Evolutionary conservation across 352 stramenopile species (phyloP).

Genomic region (Globisporangium spinosum): DNA sequence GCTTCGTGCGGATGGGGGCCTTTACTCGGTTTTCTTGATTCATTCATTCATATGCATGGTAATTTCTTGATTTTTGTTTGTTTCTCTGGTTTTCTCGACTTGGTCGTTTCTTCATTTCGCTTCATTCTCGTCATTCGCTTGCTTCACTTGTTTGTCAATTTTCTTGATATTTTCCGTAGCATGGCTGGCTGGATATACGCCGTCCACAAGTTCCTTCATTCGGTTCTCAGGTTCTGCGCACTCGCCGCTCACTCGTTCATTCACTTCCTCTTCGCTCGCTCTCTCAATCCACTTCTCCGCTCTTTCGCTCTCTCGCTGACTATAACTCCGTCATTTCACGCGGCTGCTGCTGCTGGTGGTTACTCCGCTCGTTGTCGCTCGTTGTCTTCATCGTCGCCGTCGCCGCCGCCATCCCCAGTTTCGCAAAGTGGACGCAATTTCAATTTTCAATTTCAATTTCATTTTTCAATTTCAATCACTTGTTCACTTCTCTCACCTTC

Average conservation of each 20-base stretch:
- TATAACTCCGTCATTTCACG: neutral
- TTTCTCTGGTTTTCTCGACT: neutral
- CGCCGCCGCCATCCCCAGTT: neutral
- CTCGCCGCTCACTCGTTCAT: neutral
- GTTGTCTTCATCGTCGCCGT: neutral
- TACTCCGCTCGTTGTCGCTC: neutral
- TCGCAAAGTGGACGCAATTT: neutral
- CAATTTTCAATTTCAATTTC: constrained; percentile 3
- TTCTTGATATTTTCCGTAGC: neutral
- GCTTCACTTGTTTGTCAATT: constrained; percentile 3
- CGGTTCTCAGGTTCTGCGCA: neutral
- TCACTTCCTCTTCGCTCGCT: neutral
- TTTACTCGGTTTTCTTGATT: constrained; percentile 9
- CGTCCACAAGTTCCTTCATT: neutral
- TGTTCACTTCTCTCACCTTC: constrained; percentile 3
- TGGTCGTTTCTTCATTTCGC: constrained; percentile 10
- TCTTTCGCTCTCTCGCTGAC: neutral
- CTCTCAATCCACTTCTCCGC: neutral
- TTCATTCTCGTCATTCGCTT: neutral
- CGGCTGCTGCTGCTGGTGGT: too few relatives aligned
- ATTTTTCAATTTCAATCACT: constrained; percentile 4
- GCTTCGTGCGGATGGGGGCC: constrained; percentile 11
- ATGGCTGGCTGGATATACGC: too few relatives aligned
- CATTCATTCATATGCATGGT: neutral
- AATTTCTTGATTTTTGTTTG: neutral